Conservation (phyloP, 2,329 filamentous ascomycete species). For the Cercospora janseana region DNA sequence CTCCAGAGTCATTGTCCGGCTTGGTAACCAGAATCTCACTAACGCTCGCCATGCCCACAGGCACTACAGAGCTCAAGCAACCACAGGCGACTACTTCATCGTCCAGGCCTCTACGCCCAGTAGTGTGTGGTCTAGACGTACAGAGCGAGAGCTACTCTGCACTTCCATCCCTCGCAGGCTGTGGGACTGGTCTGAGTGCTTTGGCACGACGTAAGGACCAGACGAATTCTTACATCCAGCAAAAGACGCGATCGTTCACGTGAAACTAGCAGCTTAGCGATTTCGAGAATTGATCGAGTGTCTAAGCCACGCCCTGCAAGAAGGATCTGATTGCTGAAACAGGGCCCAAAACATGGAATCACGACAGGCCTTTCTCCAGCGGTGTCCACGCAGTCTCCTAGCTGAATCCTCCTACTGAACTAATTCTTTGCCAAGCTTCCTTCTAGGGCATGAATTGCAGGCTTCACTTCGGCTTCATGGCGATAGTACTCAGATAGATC, state of each 20-base stretch:
- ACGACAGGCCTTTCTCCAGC: too few relatives aligned
- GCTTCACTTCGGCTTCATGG: too few relatives aligned
- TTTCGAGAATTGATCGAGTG: too few relatives aligned
- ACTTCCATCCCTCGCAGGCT: constrained; percentile 19
- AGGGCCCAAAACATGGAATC: too few relatives aligned
- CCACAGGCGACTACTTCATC: neutral
- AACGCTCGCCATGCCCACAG: neutral
- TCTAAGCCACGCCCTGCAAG: too few relatives aligned
- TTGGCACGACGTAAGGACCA: constrained; percentile 2
- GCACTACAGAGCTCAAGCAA: constrained; percentile 5
- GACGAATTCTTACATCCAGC: neutral
- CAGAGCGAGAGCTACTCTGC: constrained; percentile 21
- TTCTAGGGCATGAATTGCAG: too few relatives aligned
- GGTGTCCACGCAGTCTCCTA: too few relatives aligned
- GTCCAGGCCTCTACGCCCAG: neutral
- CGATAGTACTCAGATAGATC: too few relatives aligned
- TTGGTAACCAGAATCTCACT: neutral
- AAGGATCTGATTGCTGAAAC: too few relatives aligned
- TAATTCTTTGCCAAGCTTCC: too few relatives aligned
- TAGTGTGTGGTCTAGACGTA: constrained; percentile 5
- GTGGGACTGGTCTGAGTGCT: constrained; percentile 12
- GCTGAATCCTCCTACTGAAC: too few relatives aligned
- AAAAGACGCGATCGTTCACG: neutral
- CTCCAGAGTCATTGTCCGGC: neutral
- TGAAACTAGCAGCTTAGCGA: too few relatives aligned